A percentile compares a stretch with the other conserved stretches of the same genome.
Conservation (phyloP, 2,329 filamentous ascomycete species). For the Colletotrichum liaoningense region DNA sequence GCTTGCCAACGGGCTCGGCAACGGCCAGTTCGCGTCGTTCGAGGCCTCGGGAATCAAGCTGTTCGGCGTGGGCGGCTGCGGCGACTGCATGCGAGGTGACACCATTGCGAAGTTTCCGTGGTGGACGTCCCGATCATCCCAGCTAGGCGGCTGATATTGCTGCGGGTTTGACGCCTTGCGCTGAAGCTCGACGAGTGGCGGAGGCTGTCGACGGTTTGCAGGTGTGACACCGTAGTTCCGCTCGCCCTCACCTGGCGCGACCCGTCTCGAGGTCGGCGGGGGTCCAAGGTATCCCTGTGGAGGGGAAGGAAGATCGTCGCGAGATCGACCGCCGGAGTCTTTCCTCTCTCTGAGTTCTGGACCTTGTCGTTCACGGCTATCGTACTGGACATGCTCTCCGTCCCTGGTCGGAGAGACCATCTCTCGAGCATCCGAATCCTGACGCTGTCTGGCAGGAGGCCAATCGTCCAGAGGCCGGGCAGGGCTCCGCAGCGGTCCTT, state of each 20-base stretch:
- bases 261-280: conserved; percentile 10
- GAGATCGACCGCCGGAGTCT: background rate
- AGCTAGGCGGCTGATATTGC: background rate
- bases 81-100: conserved; percentile 25
- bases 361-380: background rate
- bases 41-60: conserved; percentile 11
- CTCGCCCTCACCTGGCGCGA: conserved; percentile 29
- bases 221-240: conserved; percentile 35
- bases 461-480: conserved; percentile 8
- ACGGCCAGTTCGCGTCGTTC: conserved; percentile 28
- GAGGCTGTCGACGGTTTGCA: conserved; percentile 31
- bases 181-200: conserved; percentile 27
- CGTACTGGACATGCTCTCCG: background rate
- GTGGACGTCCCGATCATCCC: conserved; percentile 25
- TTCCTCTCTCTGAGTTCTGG: background rate
- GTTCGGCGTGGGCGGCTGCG: conserved; percentile 19
- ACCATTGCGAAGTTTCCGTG: conserved; percentile 26
- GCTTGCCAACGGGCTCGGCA: conserved; percentile 31
- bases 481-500: conserved; percentile 18
- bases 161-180: conserved; percentile 31
- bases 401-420: background rate
- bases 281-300: conserved; percentile 28
- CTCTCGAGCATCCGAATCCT: conserved; percentile 7
- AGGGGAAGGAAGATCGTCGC: background rate
- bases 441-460: conserved; percentile 2